phyloP scores from a whole-genome alignment of 2,329 filamentous ascomycete genomes.

The Alternaria consortialis region DNA sequence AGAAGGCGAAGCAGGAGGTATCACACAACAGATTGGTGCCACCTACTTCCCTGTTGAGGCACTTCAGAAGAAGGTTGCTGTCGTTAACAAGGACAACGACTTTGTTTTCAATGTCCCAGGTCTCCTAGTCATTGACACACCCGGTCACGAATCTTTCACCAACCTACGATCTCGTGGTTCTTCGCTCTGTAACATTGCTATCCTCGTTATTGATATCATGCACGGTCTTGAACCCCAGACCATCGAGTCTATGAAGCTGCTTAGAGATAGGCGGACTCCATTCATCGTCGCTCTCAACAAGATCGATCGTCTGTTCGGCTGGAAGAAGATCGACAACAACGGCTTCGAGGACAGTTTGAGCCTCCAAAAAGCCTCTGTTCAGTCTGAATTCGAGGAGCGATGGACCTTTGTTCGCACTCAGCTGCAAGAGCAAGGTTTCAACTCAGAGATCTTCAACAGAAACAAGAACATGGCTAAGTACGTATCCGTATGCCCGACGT shows the following conservation, averaged over 20 bases:
- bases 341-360: slow-evolving; percentile 93
- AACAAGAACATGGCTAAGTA: slow-evolving; percentile 96
- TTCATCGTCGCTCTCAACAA: slow-evolving; percentile 99
- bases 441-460: slow-evolving; percentile 94
- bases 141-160: slow-evolving; percentile 99
- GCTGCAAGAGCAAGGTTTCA: slow-evolving; percentile 97
- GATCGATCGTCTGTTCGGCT: slow-evolving; percentile 98
- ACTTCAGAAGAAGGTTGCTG: slow-evolving; percentile 87
- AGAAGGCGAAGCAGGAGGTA: slow-evolving; percentile 98
- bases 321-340: slow-evolving; percentile 99
- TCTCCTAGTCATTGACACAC: slow-evolving; percentile 95
- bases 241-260: slow-evolving; percentile 92
- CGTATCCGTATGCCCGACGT: slow-evolving; percentile 96
- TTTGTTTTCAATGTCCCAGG: slow-evolving; percentile 99
- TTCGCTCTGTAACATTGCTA: slow-evolving; percentile 98
- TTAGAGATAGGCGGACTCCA: slow-evolving; percentile 92
- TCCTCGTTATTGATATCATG: slow-evolving; percentile 99
- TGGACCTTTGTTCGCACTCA: slow-evolving; percentile 91
- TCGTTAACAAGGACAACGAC: slow-evolving; percentile 87
- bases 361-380: slow-evolving; percentile 89
- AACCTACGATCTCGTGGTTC: slow-evolving; percentile 97
- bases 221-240: slow-evolving; percentile 98
- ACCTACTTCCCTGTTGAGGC: slow-evolving; percentile 98
- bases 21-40: slow-evolving; percentile 98
- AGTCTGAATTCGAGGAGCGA: slow-evolving; percentile 92